phyloP scores from a whole-genome alignment of 495 filamentous ascomycete species.

The Trichoderma erinaceum region DNA sequence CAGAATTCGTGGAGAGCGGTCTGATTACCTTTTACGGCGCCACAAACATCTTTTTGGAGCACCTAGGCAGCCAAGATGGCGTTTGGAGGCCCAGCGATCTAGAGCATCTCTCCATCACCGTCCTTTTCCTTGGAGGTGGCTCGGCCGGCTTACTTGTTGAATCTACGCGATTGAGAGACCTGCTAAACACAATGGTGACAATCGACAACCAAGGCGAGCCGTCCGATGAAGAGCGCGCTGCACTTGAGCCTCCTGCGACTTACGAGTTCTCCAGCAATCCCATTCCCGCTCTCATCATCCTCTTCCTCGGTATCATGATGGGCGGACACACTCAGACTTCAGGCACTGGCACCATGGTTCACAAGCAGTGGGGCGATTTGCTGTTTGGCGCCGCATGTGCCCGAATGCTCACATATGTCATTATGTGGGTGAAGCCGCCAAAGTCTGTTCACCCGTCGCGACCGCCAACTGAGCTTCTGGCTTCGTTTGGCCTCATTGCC shows the following conservation, averaged over 20 bases:
- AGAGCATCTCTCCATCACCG: slow-evolving; percentile 87
- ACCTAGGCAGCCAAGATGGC: slow-evolving; percentile 63
- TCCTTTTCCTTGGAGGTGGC: slow-evolving; percentile 95
- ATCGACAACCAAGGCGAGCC: slow-evolving; percentile 26
- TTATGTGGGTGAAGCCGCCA: slow-evolving; percentile 76
- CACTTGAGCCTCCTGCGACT: slow-evolving; percentile 54
- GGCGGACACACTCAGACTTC: slow-evolving; percentile 79
- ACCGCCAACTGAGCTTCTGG: slow-evolving; percentile 84
- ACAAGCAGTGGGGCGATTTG: slow-evolving; percentile 89
- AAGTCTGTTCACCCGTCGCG: slow-evolving; percentile 76
- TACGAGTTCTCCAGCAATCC: slow-evolving; percentile 82
- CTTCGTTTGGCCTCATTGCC: slow-evolving; percentile 78
- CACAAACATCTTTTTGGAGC: slow-evolving; percentile 90
- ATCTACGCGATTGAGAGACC: slow-evolving; percentile 59
- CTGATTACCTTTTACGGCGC: slow-evolving; percentile 85
- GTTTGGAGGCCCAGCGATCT: slow-evolving; percentile 74
- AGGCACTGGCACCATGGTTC: slow-evolving; percentile 85
- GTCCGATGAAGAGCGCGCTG: slow-evolving; percentile 40
- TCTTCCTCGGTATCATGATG: slow-evolving; percentile 92
- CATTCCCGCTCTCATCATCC: slow-evolving; percentile 76
- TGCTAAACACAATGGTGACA: slow-evolving; percentile 61
- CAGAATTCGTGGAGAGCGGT: slow-evolving; percentile 81
- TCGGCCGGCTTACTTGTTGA: slow-evolving; percentile 92
- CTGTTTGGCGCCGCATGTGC: slow-evolving; percentile 76
- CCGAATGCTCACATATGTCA: slow-evolving; percentile 70